Conservation (phyloP, 2,329 filamentous ascomycete genomes). For the Magnaporthales sp. region DNA sequence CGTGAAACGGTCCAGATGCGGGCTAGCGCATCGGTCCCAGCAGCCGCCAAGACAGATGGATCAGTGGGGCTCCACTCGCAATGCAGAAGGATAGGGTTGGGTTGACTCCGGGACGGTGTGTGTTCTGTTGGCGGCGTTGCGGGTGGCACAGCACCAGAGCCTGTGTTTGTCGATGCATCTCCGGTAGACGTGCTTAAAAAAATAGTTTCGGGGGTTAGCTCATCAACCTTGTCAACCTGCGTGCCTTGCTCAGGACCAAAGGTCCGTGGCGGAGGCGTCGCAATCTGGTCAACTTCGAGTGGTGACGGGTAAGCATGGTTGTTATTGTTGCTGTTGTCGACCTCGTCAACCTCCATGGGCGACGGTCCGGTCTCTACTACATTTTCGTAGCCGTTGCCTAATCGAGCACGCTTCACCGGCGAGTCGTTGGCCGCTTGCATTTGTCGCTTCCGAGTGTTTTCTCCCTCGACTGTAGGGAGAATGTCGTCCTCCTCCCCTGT, state of each 20-base stretch:
- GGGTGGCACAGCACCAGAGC: conserved; percentile 4
- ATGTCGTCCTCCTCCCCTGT: conserved; percentile 25
- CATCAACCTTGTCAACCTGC: conserved; percentile 55
- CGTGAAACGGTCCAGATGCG: conserved; percentile 57
- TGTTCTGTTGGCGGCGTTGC: conserved; percentile 26
- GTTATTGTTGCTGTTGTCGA: conserved; percentile 42
- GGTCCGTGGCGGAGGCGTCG: conserved; percentile 44
- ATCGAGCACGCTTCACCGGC: conserved; percentile 47
- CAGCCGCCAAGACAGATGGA: conserved; percentile 57
- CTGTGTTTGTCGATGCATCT: conserved; percentile 16
- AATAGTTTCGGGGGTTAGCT: conserved; percentile 49
- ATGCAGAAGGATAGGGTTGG: conserved; percentile 55
- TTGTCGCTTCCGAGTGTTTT: conserved; percentile 43
- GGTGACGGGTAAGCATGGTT: conserved; percentile 60
- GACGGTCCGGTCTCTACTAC: conserved; percentile 35
- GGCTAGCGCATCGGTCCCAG: conserved; percentile 62
- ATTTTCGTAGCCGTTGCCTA: conserved; percentile 56
- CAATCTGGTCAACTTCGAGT: conserved; percentile 46
- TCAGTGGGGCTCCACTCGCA: conserved; percentile 61
- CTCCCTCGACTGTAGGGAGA: conserved; percentile 26
- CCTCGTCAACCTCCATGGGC: conserved; percentile 52
- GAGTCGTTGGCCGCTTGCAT: conserved; percentile 43
- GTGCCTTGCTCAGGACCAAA: conserved; percentile 56
- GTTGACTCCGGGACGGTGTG: conserved; percentile 11
- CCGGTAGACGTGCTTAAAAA: conserved; percentile 47